Conservation (phyloP, 1,284 basidiomycete genomes). For the Naganishia liquefaciens region DNA sequence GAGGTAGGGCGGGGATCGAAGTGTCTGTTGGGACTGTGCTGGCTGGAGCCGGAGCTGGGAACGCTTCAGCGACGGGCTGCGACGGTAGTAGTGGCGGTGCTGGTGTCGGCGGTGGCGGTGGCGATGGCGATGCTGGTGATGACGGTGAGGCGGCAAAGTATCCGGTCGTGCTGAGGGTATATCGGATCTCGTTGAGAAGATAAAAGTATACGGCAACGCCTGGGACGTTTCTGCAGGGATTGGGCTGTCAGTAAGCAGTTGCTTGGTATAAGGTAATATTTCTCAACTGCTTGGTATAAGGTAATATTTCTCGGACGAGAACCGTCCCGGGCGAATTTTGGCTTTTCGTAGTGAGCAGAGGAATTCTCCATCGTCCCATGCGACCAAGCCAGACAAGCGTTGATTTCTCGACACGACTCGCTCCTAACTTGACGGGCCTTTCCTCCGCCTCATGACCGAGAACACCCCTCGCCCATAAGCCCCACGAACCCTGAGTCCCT, state of each 20-base stretch:
- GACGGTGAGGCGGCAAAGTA: constrained; percentile 58
- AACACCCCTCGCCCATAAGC: too few relatives aligned
- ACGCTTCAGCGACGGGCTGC: constrained; percentile 24
- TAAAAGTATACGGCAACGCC: constrained; percentile 93
- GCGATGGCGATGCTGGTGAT: constrained; percentile 44
- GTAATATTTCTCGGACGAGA: not conserved
- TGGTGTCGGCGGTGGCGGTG: constrained; percentile 35
- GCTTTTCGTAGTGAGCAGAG: too few relatives aligned
- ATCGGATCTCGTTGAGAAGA: constrained; percentile 73
- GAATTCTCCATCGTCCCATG: too few relatives aligned
- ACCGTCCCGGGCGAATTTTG: too few relatives aligned
- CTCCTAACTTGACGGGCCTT: too few relatives aligned
- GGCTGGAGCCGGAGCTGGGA: constrained; percentile 29
- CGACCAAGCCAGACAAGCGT: too few relatives aligned
- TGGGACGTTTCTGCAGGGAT: constrained; percentile 72
- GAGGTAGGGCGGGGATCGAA: not conserved
- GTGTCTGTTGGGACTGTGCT: constrained; percentile 29
- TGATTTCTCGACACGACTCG: too few relatives aligned
- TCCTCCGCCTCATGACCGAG: too few relatives aligned
- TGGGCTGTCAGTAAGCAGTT: not conserved
- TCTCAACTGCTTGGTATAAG: not conserved
- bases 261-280: not conserved
- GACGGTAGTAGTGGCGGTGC: constrained; percentile 42
- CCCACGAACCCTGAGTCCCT: too few relatives aligned
- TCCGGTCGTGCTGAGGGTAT: constrained; percentile 66